Base-by-base conservation (phyloP, 1,139 yeast genomes). In the Sugiyamaella sp. region DNA sequence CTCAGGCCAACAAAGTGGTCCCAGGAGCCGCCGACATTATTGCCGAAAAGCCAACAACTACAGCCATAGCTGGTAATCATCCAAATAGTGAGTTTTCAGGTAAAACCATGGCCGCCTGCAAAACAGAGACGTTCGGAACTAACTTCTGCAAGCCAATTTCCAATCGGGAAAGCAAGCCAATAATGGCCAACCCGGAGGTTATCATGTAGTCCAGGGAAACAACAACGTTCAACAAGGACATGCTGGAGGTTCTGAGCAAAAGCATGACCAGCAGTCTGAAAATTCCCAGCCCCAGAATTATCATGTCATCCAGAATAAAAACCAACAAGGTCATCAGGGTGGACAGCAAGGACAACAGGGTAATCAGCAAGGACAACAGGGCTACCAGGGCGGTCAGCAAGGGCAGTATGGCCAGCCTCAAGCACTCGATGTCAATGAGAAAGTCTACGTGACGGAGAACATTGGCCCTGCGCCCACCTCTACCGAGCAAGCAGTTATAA, bases 11-110 rank as follows among this genome's bases (percentile, higher is more conserved):
- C 44, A 51, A 39, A 17, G 57, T 60, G 2, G 59, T 55, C 1
- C 55, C 60, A 8, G 65, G 65, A 33, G 62, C 63, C 4, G 65
- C 55, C 5, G 33, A 42, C 6, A 24, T 57, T 29, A 55, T 61
- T 32, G 55, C 54, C 17, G 46, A 43, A 17, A 41, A 25, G 35
- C 45, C 45, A 9, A 41, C 25, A 10, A 35, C 14, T 12, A 29
- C 29, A n/a, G n/a, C n/a, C n/a, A n/a, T n/a, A n/a, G n/a, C n/a
- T n/a, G n/a, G n/a, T n/a, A n/a, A n/a, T n/a, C n/a, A n/a, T n/a
- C n/a, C n/a, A n/a, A n/a, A n/a, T n/a, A n/a, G n/a, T n/a, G n/a
- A n/a, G n/a, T n/a, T n/a, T n/a, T n/a, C n/a, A n/a, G n/a, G n/a
- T n/a, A n/a, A n/a, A n/a, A n/a, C n/a, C n/a, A n/a, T n/a, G n/a